Evolutionary conservation across 345 rosid genomes (phyloP).

Genomic region (Populus euphratica): DNA sequence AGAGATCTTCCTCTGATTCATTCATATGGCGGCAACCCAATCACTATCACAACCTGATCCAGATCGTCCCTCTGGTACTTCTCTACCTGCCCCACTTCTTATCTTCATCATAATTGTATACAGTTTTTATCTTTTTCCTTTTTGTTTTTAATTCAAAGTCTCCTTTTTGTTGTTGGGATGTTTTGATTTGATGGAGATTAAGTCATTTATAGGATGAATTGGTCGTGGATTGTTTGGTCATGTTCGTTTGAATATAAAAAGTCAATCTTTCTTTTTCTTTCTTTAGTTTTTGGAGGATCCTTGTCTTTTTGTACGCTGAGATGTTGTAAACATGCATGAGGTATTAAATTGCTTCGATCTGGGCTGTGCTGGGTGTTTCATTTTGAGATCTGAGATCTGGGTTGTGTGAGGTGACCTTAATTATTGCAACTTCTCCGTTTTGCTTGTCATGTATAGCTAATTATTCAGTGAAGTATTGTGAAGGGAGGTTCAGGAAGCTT

Average conservation of each 20-base stretch:
- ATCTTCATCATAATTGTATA: background rate
- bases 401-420: constrained; percentile 16
- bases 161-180: background rate
- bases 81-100: constrained; percentile 15
- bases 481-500: constrained; percentile 1
- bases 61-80: constrained; percentile 62
- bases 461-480: background rate
- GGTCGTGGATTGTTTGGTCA: background rate
- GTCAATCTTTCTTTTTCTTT: background rate
- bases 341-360: constrained; percentile 24
- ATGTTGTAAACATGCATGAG: background rate
- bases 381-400: constrained; percentile 44
- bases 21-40: constrained; percentile 57
- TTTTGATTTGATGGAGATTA: background rate
- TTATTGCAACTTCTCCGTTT: constrained; percentile 1
- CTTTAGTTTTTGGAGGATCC: background rate
- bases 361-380: constrained; percentile 7
- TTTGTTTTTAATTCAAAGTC: background rate
- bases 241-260: too few species aligned
- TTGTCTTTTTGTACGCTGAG: background rate
- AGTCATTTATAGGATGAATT: background rate
- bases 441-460: background rate
- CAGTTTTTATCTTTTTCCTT: background rate
- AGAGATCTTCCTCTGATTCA: constrained; percentile 41
- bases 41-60: constrained; percentile 35